A percentile compares a stretch with the other conserved stretches of the same genome.
Conservation (phyloP, 2,329 filamentous ascomycete genomes). For the Chalaropsis thielavioides region DNA sequence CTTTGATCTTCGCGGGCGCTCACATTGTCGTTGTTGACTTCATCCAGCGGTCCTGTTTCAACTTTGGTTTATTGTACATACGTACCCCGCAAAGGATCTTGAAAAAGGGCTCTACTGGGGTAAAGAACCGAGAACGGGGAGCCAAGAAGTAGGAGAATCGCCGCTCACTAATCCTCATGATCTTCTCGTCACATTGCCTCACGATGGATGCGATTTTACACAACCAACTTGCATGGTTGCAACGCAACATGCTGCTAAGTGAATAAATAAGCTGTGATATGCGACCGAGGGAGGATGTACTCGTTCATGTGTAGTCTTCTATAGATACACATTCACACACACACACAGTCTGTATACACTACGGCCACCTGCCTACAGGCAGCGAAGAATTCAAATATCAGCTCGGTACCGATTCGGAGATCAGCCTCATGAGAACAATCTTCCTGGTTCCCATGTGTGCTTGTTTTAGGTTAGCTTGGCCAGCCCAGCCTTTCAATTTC, state of each 20-base stretch:
- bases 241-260: neutral
- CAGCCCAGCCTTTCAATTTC: slow-evolving; percentile 4
- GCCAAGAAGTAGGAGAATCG: neutral
- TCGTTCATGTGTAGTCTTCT: too few species aligned
- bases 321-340: too few species aligned
- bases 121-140: neutral
- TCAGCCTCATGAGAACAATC: neutral
- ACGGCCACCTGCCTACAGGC: too few species aligned
- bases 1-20: neutral
- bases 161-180: neutral
- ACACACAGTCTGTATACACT: too few species aligned
- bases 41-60: neutral
- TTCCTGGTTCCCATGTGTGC: neutral
- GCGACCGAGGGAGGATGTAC: neutral
- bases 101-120: neutral
- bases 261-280: neutral
- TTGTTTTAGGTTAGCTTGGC: neutral
- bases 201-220: neutral
- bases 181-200: neutral
- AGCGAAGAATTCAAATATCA: neutral
- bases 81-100: slow-evolving; percentile 1
- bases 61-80: neutral
- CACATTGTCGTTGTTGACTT: slow-evolving; percentile 3
- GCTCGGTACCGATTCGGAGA: neutral
- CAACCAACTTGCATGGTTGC: neutral